Conservation (phyloP, 805 yeast genomes). For the Middelhovenomyces tepae region DNA sequence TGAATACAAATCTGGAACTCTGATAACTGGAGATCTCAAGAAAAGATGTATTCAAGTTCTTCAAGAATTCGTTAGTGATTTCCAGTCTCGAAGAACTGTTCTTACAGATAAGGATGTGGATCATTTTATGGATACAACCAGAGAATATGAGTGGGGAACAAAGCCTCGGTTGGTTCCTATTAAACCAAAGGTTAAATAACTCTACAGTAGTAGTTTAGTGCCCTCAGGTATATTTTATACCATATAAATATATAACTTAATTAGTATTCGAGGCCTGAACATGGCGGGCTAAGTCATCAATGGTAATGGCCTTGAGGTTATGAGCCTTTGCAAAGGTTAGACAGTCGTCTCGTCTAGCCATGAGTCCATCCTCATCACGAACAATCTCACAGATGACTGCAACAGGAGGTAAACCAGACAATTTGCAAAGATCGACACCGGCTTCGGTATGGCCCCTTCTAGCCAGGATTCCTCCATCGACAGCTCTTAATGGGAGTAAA, state of each 20-base stretch:
- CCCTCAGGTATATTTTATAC: no score
- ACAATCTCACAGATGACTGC: constrained; percentile 93
- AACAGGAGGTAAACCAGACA: constrained; percentile 75
- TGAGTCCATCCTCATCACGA: constrained; percentile 83
- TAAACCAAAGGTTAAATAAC: no score
- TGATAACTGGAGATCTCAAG: constrained; percentile 91
- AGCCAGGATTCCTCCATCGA: constrained; percentile 65
- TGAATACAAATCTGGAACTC: constrained; percentile 67
- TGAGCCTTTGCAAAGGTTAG: constrained; percentile 53
- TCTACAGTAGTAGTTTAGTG: no score
- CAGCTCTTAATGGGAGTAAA: constrained; percentile 85
- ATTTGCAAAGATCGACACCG: constrained; percentile 73
- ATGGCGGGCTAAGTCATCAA: constrained; percentile 60
- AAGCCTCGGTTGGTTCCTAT: constrained; percentile 66
- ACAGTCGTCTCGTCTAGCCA: constrained; percentile 93
- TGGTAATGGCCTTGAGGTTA: constrained; percentile 64
- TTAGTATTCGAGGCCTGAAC: constrained; percentile 22
- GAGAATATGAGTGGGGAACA: constrained; percentile 66
- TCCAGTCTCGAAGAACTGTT: constrained; percentile 68
- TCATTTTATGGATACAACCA: constrained; percentile 59
- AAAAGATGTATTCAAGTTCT: constrained; percentile 71
- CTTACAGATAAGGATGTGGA: constrained; percentile 56
- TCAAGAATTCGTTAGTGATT: constrained; percentile 67
- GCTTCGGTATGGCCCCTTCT: constrained; percentile 98
- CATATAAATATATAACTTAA: no score